These are phyloP conservation scores for Grigorovia yakushimaensis DNA, from an alignment of 805 yeast genomes.

Conservation along the genomic window DNA sequence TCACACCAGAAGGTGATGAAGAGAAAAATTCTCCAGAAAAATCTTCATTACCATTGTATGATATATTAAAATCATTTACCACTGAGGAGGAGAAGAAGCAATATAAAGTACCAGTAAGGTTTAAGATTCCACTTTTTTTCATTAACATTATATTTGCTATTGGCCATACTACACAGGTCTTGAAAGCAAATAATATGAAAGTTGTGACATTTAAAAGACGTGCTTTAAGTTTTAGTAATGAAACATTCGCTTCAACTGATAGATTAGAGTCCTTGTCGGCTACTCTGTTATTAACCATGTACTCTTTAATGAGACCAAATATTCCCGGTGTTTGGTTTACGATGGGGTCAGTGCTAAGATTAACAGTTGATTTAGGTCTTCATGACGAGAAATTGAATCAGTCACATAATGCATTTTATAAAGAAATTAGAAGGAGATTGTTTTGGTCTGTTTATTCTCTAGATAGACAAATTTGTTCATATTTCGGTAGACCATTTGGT, in stretches of 20 bases:
- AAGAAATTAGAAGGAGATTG: conserved; percentile 63
- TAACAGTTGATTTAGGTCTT: conserved; percentile 76
- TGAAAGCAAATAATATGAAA: conserved; percentile 53
- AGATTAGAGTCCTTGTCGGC: conserved; percentile 68
- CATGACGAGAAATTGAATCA: conserved; percentile 51
- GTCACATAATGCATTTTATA: conserved; percentile 41
- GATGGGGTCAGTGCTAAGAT: conserved; percentile 66
- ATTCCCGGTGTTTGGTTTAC: conserved; percentile 91
- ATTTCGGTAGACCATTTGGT: conserved; percentile 80
- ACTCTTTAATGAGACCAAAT: conserved; percentile 80
- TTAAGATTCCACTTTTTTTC: conserved; percentile 53
- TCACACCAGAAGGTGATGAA: conserved; percentile 6
- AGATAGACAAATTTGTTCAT: conserved; percentile 79
- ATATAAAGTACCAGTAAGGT: conserved; percentile 36
- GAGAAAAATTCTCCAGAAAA: conserved; percentile 2
- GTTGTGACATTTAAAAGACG: conserved; percentile 64
- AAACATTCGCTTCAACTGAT: conserved; percentile 47
- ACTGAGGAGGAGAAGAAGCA: conserved; percentile 38
- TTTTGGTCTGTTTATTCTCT: conserved; percentile 87
- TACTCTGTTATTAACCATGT: conserved; percentile 53
- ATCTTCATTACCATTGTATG: background rate
- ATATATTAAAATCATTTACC: conserved; percentile 2
- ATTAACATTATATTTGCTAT: conserved; percentile 72
- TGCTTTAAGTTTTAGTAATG: conserved; percentile 49
- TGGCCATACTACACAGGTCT: conserved; percentile 63